A percentile compares a stretch with the other conserved stretches of the same genome.
Evolutionary conservation across 805 yeast genomes (phyloP).

Genomic region (Myxozyma neotropica): DNA sequence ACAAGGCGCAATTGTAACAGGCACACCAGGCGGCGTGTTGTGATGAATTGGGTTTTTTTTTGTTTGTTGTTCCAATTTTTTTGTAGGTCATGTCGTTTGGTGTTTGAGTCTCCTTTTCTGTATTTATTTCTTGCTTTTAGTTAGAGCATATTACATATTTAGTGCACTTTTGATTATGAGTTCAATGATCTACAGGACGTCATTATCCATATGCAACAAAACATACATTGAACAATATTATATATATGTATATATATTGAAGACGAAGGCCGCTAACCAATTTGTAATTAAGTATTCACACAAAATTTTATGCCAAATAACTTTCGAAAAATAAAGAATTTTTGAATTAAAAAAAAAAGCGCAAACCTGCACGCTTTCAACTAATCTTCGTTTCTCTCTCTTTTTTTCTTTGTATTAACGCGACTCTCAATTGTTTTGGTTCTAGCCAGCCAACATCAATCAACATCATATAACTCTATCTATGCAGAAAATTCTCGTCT

Average conservation of each 20-base stretch:
- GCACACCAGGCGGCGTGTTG: constrained; percentile 36
- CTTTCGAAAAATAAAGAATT: neutral
- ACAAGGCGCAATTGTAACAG: constrained; percentile 34
- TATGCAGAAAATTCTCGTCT: too few species aligned
- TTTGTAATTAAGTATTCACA: neutral
- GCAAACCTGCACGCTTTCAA: constrained; percentile 1
- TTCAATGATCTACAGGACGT: too few species aligned
- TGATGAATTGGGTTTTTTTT: neutral
- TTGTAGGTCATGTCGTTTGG: neutral
- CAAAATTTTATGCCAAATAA: neutral
- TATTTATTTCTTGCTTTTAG: neutral
- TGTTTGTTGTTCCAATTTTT: neutral
- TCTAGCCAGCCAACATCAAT: too few species aligned
- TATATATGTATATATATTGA: too few species aligned
- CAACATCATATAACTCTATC: too few species aligned
- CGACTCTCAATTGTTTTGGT: too few species aligned
- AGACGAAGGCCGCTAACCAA: too few species aligned
- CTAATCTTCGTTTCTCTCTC: neutral
- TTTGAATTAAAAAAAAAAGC: neutral
- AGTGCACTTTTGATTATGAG: too few species aligned
- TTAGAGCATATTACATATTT: too few species aligned
- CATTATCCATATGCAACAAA: too few species aligned
- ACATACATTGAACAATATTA: too few species aligned
- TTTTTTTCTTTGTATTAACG: too few species aligned
- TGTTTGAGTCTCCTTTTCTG: neutral